A percentile compares a stretch with the other conserved stretches of the same genome.
Evolutionary conservation across 2,329 filamentous ascomycete species (phyloP).

Genomic region (Epicoccum nigrum): DNA sequence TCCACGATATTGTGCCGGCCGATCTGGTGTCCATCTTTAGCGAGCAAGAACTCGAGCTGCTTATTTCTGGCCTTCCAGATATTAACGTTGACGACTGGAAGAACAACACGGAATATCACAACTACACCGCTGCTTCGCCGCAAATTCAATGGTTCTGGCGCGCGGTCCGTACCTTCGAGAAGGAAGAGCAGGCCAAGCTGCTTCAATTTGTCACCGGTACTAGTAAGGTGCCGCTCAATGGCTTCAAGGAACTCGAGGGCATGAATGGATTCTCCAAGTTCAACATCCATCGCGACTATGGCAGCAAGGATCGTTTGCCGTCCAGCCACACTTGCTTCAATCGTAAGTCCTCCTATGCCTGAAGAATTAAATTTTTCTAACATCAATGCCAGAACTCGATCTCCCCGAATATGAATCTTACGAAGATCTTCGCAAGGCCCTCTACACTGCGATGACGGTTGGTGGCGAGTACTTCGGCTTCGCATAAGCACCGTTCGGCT

Average conservation of each 20-base stretch:
- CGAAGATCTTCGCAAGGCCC: conserved; percentile 81
- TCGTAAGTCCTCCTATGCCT: conserved; percentile 67
- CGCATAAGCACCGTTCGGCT: conserved; percentile 63
- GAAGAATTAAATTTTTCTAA: conserved; percentile 43
- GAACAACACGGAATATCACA: conserved; percentile 98
- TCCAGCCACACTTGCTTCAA: conserved; percentile 99
- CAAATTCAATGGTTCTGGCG: conserved; percentile 99
- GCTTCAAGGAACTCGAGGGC: conserved; percentile 97
- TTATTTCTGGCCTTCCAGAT: conserved; percentile 95
- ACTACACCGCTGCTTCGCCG: conserved; percentile 90
- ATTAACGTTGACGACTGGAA: conserved; percentile 99
- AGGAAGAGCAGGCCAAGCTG: conserved; percentile 96
- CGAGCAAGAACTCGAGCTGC: conserved; percentile 93
- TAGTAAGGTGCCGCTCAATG: conserved; percentile 96
- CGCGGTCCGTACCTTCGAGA: conserved; percentile 94
- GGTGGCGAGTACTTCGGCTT: conserved; percentile 98
- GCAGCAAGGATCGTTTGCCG: conserved; percentile 91
- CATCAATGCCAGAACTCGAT: conserved; percentile 76
- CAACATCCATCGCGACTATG: conserved; percentile 98
- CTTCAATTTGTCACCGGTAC: conserved; percentile 98
- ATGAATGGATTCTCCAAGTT: conserved; percentile 99
- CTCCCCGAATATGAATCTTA: conserved; percentile 98
- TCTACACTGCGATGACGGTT: conserved; percentile 96
- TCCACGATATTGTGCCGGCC: conserved; percentile 96
- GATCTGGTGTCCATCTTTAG: conserved; percentile 97